Evolutionary conservation across 345 rosid genomes (phyloP).

Genomic region (Boechera divaricarpa): DNA sequence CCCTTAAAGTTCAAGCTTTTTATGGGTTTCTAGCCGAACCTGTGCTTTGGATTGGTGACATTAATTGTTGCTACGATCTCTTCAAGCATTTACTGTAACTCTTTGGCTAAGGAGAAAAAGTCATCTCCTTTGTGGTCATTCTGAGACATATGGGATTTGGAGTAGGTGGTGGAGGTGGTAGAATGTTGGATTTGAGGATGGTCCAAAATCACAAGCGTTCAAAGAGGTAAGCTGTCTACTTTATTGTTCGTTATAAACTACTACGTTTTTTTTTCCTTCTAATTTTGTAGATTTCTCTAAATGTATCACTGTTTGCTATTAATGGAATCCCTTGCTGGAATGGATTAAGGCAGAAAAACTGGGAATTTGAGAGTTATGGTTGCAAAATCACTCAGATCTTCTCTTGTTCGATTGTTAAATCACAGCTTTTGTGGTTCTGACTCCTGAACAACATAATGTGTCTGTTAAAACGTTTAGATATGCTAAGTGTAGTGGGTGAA

Average conservation of each 20-base stretch:
- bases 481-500: slow-evolving; percentile 18
- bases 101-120: slow-evolving; percentile 26
- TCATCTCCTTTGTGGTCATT: slow-evolving; percentile 31
- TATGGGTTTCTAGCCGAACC: neutral
- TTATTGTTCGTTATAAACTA: slow-evolving; percentile 42
- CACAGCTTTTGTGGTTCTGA: slow-evolving; percentile 25
- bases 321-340: slow-evolving; percentile 44
- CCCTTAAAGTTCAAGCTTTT: slow-evolving; percentile 21
- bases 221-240: slow-evolving; percentile 64
- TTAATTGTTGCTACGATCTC: neutral
- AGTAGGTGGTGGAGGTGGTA: slow-evolving; percentile 54
- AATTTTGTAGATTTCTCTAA: slow-evolving; percentile 34
- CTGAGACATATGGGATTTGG: slow-evolving; percentile 56
- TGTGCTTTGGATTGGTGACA: slow-evolving; percentile 10
- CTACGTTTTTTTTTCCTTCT: slow-evolving; percentile 22
- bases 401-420: slow-evolving; percentile 8
- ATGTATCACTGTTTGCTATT: slow-evolving; percentile 42
- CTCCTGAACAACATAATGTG: neutral
- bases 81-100: slow-evolving; percentile 18
- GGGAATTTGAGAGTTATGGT: slow-evolving; percentile 27
- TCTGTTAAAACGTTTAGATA: neutral
- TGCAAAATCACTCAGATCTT: slow-evolving; percentile 36
- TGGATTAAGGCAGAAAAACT: slow-evolving; percentile 29
- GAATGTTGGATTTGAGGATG: slow-evolving; percentile 62
- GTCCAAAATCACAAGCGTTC: slow-evolving; percentile 75